These are phyloP conservation scores for Cadophora gregata DNA, from an alignment of 2,329 filamentous ascomycete species.

Conservation along the genomic window DNA sequence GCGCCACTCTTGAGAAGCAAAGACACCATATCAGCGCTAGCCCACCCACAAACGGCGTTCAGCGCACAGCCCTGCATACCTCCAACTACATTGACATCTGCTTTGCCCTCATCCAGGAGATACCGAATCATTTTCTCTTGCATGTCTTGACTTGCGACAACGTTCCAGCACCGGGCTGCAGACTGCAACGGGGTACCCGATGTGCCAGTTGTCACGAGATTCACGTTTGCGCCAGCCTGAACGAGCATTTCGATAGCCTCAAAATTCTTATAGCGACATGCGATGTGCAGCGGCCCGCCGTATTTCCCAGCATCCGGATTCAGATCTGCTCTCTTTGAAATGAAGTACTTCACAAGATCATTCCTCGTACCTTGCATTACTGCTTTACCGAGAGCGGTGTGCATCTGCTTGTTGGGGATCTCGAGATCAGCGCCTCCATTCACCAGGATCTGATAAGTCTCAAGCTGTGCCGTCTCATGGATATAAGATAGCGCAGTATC, in stretches of 20 bases:
- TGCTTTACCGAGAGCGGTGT: constrained; percentile 26
- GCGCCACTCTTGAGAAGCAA: constrained; percentile 25
- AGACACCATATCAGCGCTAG: constrained; percentile 15
- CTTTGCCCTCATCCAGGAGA: constrained; percentile 24
- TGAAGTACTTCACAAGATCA: constrained; percentile 29
- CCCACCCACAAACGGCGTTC: constrained; percentile 15
- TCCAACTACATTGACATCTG: constrained; percentile 22
- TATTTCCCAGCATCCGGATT: constrained; percentile 17
- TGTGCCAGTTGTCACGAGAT: constrained; percentile 11
- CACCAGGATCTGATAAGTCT: constrained; percentile 20
- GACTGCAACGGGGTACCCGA: constrained; percentile 28
- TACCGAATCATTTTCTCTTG: constrained; percentile 21
- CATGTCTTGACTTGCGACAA: background rate
- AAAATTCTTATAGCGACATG: constrained; percentile 6
- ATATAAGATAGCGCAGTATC: constrained; percentile 10
- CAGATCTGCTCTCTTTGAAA: constrained; percentile 27
- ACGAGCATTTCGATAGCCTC: constrained; percentile 23
- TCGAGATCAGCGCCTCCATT: constrained; percentile 28
- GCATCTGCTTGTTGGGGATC: constrained; percentile 17
- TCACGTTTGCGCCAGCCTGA: constrained; percentile 21
- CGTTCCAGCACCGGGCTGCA: constrained; percentile 1
- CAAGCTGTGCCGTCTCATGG: background rate
- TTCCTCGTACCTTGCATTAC: background rate
- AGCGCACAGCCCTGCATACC: constrained; percentile 24
- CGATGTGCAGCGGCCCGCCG: constrained; percentile 27